Percentiles rank a stretch among this genome's conserved stretches.
These are phyloP conservation scores for Diaporthe sp. DNA, from an alignment of 2,329 filamentous ascomycete genomes.

Conservation along the genomic window DNA sequence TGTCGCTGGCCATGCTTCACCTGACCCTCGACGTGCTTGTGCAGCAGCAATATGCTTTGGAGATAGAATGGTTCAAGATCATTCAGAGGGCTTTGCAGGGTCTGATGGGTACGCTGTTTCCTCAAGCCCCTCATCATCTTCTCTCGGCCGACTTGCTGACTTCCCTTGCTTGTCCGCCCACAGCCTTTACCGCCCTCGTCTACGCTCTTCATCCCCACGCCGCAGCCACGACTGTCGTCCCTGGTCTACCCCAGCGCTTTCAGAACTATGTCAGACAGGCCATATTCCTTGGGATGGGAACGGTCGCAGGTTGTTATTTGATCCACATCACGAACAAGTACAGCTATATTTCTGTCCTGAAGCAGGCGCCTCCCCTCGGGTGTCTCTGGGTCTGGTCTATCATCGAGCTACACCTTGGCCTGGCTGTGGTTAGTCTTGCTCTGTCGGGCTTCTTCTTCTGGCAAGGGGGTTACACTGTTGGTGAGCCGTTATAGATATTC, in stretches of 20 bases:
- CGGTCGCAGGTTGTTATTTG: slow-evolving; percentile 78
- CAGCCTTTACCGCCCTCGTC: slow-evolving; percentile 66
- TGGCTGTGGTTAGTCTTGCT: slow-evolving; percentile 67
- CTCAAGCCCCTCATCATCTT: not conserved
- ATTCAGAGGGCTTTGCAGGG: slow-evolving; percentile 62
- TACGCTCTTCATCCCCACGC: slow-evolving; percentile 67
- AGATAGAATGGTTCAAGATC: slow-evolving; percentile 69
- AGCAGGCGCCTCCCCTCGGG: slow-evolving; percentile 87
- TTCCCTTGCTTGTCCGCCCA: slow-evolving; percentile 8
- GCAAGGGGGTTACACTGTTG: slow-evolving; percentile 57
- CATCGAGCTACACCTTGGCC: slow-evolving; percentile 81
- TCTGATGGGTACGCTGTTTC: slow-evolving; percentile 58
- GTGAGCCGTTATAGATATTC: not conserved
- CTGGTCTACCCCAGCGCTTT: slow-evolving; percentile 56
- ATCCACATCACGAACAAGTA: slow-evolving; percentile 83
- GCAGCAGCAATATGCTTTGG: slow-evolving; percentile 80
- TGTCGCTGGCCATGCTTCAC: slow-evolving; percentile 76
- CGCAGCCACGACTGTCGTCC: slow-evolving; percentile 60
- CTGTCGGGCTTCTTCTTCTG: slow-evolving; percentile 57
- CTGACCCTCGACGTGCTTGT: slow-evolving; percentile 84
- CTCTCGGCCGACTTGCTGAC: slow-evolving; percentile 26
- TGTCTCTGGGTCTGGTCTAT: slow-evolving; percentile 95
- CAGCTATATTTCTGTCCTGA: slow-evolving; percentile 90
- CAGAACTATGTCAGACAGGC: slow-evolving; percentile 63
- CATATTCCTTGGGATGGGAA: slow-evolving; percentile 72